Evolutionary conservation across 2,329 filamentous ascomycete genomes (phyloP).

Genomic region (Fusarium pseudograminearum): DNA sequence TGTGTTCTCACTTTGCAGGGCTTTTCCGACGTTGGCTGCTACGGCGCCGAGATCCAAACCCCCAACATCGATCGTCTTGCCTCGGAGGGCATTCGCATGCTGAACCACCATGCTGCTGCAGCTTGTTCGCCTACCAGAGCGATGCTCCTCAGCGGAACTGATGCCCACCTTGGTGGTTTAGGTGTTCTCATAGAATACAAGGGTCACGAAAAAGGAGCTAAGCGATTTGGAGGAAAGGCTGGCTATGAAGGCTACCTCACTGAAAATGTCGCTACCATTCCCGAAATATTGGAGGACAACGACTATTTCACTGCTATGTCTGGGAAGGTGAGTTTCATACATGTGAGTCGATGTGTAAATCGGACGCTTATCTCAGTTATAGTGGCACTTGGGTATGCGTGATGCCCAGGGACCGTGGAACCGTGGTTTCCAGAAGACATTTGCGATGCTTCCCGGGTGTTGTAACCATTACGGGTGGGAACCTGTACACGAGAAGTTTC

Average conservation of each 20-base stretch:
- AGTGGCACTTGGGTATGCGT: conserved; percentile 49
- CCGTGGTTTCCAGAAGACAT: conserved; percentile 56
- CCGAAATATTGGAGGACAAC: no score
- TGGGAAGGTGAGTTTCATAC: conserved; percentile 35
- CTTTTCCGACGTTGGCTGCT: no score
- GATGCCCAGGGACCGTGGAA: no score
- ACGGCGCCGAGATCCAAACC: no score
- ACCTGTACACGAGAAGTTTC: no score
- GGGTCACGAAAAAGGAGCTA: no score
- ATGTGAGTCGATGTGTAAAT: no score
- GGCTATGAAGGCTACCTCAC: conserved; percentile 52
- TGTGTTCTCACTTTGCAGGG: no score
- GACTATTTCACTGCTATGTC: conserved; percentile 50
- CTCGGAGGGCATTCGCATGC: conserved; percentile 60
- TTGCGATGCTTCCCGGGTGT: conserved; percentile 57
- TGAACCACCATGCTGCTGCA: conserved; percentile 66
- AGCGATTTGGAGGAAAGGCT: not conserved
- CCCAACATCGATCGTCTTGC: no score
- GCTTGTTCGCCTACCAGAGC: conserved; percentile 69
- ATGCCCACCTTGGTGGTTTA: conserved; percentile 55
- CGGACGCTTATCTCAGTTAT: accelerated
- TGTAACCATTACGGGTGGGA: conserved; percentile 51
- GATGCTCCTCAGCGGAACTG: conserved; percentile 71
- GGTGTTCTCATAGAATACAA: no score
- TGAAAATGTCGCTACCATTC: conserved; percentile 42